These are phyloP conservation scores for Paradendryphiella salina DNA, from an alignment of 2,329 filamentous ascomycete genomes.

Conservation along the genomic window DNA sequence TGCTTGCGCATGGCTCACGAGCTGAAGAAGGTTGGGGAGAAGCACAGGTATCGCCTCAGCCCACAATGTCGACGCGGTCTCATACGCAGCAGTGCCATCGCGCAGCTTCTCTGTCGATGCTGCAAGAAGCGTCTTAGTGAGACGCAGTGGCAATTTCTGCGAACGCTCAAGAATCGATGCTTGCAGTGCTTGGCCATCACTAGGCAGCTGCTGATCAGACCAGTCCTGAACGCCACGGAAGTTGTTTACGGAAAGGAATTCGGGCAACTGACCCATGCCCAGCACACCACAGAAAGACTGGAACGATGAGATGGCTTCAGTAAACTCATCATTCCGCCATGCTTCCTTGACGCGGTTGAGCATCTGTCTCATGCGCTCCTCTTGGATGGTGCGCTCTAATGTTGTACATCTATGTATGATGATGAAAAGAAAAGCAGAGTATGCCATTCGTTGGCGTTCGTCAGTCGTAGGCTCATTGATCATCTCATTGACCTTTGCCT, in stretches of 20 bases:
- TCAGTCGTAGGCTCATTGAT: conserved; percentile 72
- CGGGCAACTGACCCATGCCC: conserved; percentile 76
- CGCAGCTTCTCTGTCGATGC: conserved; percentile 90
- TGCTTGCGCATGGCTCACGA: conserved; percentile 86
- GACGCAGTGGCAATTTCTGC: conserved; percentile 75
- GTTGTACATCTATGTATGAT: conserved; percentile 84
- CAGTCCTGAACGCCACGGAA: conserved; percentile 81
- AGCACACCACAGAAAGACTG: conserved; percentile 77
- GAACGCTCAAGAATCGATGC: conserved; percentile 75
- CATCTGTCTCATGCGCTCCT: conserved; percentile 74
- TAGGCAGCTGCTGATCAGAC: conserved; percentile 75
- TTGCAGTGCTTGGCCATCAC: conserved; percentile 78
- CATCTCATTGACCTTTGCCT: conserved; percentile 80
- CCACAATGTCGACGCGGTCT: conserved; percentile 81
- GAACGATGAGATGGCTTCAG: conserved; percentile 72
- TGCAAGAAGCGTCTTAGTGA: conserved; percentile 89
- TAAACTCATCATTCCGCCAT: conserved; percentile 75
- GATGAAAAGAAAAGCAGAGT: conserved; percentile 89
- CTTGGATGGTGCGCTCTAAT: conserved; percentile 70
- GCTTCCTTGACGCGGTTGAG: conserved; percentile 78
- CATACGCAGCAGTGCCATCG: conserved; percentile 70
- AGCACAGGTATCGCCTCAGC: conserved; percentile 78
- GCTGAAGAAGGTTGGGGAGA: conserved; percentile 81
- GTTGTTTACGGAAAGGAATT: conserved; percentile 72
- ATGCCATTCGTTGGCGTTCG: conserved; percentile 81